Percentiles rank a stretch among this genome's conserved stretches.
phyloP scores from a whole-genome alignment of 495 filamentous ascomycete genomes.

The Copromyces sp. region DNA sequence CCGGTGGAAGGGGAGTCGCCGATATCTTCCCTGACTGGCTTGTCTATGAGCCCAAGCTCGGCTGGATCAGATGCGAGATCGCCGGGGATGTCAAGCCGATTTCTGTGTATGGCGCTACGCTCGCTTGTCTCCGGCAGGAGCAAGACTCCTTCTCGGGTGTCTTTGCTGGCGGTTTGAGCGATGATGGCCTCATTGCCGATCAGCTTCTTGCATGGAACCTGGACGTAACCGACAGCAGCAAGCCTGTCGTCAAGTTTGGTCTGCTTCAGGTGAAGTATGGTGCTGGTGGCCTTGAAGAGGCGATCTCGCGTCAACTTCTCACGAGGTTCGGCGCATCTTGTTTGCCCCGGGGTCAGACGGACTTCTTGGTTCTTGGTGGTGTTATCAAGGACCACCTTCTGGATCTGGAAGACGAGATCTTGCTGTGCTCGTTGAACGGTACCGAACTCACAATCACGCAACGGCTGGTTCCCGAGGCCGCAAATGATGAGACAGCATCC shows the following conservation, averaged over 20 bases:
- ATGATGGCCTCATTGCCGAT: slow-evolving; percentile 46
- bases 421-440: slow-evolving; percentile 9
- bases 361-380: slow-evolving; percentile 39
- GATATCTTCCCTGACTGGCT: slow-evolving; percentile 49
- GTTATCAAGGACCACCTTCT: slow-evolving; percentile 30
- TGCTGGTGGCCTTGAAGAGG: not conserved
- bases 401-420: slow-evolving; percentile 20
- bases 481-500: not conserved
- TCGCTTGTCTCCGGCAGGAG: slow-evolving; percentile 16
- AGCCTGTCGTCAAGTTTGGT: slow-evolving; percentile 15
- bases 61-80: slow-evolving; percentile 35
- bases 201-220: slow-evolving; percentile 47
- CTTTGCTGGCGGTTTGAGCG: slow-evolving; percentile 55
- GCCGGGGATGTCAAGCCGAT: slow-evolving; percentile 23
- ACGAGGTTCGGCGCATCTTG: slow-evolving; percentile 23
- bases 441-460: slow-evolving; percentile 6
- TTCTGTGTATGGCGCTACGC: slow-evolving; percentile 52
- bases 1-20: slow-evolving; percentile 11
- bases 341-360: slow-evolving; percentile 1
- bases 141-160: slow-evolving; percentile 38
- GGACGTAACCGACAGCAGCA: slow-evolving; percentile 13
- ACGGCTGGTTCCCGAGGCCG: not conserved
- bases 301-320: slow-evolving; percentile 5
- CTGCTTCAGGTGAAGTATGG: not conserved
- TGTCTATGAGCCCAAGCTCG: slow-evolving; percentile 45